Conservation (phyloP, 2,329 filamentous ascomycete species). For the Parascedosporium putredinis region DNA sequence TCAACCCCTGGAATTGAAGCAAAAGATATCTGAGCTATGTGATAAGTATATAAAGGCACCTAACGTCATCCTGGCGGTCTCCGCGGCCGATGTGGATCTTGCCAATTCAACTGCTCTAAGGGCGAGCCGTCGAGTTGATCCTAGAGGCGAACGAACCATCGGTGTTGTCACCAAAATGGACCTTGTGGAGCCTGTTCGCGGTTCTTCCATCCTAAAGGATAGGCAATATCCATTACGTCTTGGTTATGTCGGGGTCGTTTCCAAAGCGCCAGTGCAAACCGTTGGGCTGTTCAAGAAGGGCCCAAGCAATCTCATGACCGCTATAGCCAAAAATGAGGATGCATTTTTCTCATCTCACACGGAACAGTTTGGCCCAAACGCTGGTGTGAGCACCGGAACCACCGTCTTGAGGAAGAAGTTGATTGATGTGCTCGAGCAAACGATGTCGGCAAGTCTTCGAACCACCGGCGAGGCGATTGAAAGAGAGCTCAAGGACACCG, state of each 20-base stretch:
- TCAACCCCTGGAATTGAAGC: slow-evolving; percentile 83
- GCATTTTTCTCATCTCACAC: slow-evolving; percentile 79
- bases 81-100: slow-evolving; percentile 91
- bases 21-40: slow-evolving; percentile 90
- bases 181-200: slow-evolving; percentile 74
- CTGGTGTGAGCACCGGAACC: slow-evolving; percentile 70
- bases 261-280: slow-evolving; percentile 55
- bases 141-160: slow-evolving; percentile 88
- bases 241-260: slow-evolving; percentile 92
- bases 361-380: slow-evolving; percentile 62
- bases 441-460: slow-evolving; percentile 87
- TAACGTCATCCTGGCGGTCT: slow-evolving; percentile 94
- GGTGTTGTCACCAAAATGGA: slow-evolving; percentile 99
- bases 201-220: slow-evolving; percentile 69
- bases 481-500: slow-evolving; percentile 91
- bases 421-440: slow-evolving; percentile 93
- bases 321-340: slow-evolving; percentile 81
- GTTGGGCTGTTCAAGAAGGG: slow-evolving; percentile 75
- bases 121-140: slow-evolving; percentile 84
- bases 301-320: slow-evolving; percentile 64
- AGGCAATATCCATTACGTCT: slow-evolving; percentile 90
- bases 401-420: slow-evolving; percentile 84
- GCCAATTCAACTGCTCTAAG: slow-evolving; percentile 90
- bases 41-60: slow-evolving; percentile 97
- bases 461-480: slow-evolving; percentile 85